Conservation (phyloP, 768 basidiomycete species). For the Amanita fuliginea region DNA sequence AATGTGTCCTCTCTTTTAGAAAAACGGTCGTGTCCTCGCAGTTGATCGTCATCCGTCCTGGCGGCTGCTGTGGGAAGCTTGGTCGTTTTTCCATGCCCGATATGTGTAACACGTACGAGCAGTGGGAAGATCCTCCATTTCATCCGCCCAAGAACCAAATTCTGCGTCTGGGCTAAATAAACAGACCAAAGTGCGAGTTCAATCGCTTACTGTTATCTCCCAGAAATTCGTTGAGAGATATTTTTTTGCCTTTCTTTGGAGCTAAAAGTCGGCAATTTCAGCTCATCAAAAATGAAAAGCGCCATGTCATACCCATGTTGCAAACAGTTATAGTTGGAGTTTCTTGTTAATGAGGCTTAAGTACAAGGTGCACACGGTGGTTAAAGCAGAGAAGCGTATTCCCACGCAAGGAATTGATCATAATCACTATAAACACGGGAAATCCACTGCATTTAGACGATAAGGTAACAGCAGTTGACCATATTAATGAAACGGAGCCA, state of each 20-base stretch:
- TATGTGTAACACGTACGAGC: conserved; percentile 59
- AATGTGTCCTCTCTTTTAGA: conserved; percentile 49
- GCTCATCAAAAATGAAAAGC: not conserved
- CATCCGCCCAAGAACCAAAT: conserved; percentile 96
- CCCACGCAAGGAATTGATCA: not conserved
- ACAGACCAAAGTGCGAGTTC: conserved; percentile 9
- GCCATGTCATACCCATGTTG: not conserved
- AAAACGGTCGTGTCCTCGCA: conserved; percentile 42
- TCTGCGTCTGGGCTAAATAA: conserved; percentile 28
- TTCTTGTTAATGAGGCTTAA: not conserved
- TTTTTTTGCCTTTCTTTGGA: conserved; percentile 89
- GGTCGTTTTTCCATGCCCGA: conserved; percentile 6
- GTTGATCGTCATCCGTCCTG: conserved; percentile 56
- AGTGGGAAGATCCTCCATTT: conserved; percentile 88
- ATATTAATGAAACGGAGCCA: not conserved
- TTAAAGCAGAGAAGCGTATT: not conserved
- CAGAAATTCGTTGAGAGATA: conserved; percentile 87
- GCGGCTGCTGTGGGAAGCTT: conserved; percentile 42
- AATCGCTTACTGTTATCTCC: conserved; percentile 64
- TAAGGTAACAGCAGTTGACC: not conserved
- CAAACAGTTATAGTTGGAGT: not conserved
- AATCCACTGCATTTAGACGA: no score
- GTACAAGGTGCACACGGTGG: not conserved
- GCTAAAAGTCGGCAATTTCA: conserved; percentile 31
- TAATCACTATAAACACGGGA: no score